phyloP scores from a whole-genome alignment of 2,329 filamentous ascomycete genomes.

The Paracoccidioides lutzii region DNA sequence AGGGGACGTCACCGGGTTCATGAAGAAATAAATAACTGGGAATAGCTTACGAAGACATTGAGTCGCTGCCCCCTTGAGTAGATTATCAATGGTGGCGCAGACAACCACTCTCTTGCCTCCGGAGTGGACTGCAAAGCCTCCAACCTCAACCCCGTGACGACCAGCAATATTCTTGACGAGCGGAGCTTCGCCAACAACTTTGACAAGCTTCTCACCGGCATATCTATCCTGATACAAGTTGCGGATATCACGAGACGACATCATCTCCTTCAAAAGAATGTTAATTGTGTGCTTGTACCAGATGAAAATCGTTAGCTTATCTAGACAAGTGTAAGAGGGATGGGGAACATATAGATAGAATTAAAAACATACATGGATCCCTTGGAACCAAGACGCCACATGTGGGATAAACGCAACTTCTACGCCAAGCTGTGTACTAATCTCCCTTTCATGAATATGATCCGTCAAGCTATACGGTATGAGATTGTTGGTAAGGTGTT shows the following conservation, averaged over 20 bases:
- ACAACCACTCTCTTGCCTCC: conserved; percentile 86
- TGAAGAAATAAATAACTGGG: background rate
- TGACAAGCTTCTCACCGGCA: conserved; percentile 88
- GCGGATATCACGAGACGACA: conserved; percentile 83
- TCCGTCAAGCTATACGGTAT: conserved; percentile 85
- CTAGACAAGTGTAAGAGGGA: background rate
- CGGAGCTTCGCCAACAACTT: conserved; percentile 78
- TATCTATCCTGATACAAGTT: conserved; percentile 94
- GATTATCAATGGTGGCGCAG: conserved; percentile 84
- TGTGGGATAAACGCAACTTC: conserved; percentile 81
- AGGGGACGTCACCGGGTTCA: background rate
- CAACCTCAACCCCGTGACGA: conserved; percentile 84
- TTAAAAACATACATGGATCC: conserved; percentile 51
- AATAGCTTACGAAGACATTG: conserved; percentile 70
- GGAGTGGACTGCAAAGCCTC: conserved; percentile 85
- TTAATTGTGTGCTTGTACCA: conserved; percentile 61
- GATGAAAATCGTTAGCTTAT: conserved; percentile 5
- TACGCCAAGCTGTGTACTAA: conserved; percentile 61
- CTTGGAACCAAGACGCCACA: conserved; percentile 93
- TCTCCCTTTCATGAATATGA: conserved; percentile 90
- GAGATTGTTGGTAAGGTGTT: conserved; percentile 71
- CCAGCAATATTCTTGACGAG: conserved; percentile 72
- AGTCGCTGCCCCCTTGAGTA: conserved; percentile 84
- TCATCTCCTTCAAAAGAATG: conserved; percentile 71
- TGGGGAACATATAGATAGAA: background rate